Evolutionary conservation across 768 basidiomycete species (phyloP).

Genomic region (Trametes punicea): DNA sequence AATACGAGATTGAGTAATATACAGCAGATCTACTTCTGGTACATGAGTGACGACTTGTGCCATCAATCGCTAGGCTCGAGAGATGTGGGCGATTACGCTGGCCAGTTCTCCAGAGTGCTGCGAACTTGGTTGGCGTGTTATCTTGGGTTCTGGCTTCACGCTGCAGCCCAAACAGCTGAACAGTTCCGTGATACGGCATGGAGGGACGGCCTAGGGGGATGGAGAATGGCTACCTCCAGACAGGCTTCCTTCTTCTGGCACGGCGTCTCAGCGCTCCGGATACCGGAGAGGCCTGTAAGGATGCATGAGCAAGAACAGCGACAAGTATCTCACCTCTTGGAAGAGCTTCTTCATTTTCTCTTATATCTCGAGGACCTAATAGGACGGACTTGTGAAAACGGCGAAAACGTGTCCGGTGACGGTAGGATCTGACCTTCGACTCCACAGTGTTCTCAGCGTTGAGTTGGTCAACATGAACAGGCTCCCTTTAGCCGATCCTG

Average conservation of each 20-base stretch:
- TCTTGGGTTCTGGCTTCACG: constrained; percentile 21
- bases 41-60: too few species aligned
- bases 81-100: background rate
- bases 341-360: constrained; percentile 79
- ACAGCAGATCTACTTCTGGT: too few species aligned
- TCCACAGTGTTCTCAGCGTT: constrained; percentile 90
- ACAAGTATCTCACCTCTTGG: constrained; percentile 49
- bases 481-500: constrained; percentile 77
- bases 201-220: background rate
- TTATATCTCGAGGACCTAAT: constrained; percentile 79
- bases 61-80: too few species aligned
- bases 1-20: too few species aligned
- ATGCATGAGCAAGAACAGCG: background rate
- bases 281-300: constrained; percentile 76
- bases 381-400: background rate
- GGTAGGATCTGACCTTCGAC: constrained; percentile 51
- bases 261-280: constrained; percentile 69
- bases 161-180: constrained; percentile 53
- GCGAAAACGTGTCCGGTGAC: background rate
- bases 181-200: constrained; percentile 59
- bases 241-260: constrained; percentile 78
- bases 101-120: constrained; percentile 19
- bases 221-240: constrained; percentile 51
- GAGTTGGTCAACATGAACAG: constrained; percentile 84
- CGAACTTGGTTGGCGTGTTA: background rate